Evolutionary conservation across 2,329 filamentous ascomycete species (phyloP).

Genomic region (Pseudocercospora vitis): DNA sequence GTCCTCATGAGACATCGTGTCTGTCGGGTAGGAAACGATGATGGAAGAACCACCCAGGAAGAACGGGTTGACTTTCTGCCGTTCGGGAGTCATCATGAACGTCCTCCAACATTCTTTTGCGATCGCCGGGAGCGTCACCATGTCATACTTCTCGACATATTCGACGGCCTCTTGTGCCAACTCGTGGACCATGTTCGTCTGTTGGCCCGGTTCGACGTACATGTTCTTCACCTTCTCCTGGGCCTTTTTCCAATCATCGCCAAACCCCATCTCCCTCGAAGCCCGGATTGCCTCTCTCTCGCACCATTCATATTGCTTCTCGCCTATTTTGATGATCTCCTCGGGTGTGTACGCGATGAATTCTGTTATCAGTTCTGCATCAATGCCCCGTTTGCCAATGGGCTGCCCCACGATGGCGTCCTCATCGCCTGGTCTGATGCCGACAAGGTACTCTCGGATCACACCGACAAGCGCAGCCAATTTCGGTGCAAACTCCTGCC

Average conservation of each 20-base stretch:
- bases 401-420: conserved; percentile 59
- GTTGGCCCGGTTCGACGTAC: conserved; percentile 56
- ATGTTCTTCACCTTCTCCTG: conserved; percentile 58
- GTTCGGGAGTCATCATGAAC: conserved; percentile 57
- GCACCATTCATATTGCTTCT: conserved; percentile 58
- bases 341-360: conserved; percentile 61
- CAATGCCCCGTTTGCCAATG: conserved; percentile 54
- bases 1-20: conserved; percentile 53
- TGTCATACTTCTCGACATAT: conserved; percentile 55
- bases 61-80: conserved; percentile 59
- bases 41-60: conserved; percentile 59
- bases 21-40: conserved; percentile 58
- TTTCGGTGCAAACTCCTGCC: conserved; percentile 41
- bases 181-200: conserved; percentile 53
- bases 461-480: conserved; percentile 41
- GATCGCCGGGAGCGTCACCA: conserved; percentile 57
- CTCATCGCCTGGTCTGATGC: conserved; percentile 45
- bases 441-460: conserved; percentile 48
- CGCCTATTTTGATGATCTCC: conserved; percentile 54
- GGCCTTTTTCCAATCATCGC: conserved; percentile 53
- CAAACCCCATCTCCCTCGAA: conserved; percentile 50
- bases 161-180: conserved; percentile 54
- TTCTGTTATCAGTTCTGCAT: conserved; percentile 56
- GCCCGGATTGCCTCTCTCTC: conserved; percentile 56
- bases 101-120: conserved; percentile 57